Conservation (phyloP, 495 filamentous ascomycete species). For the Thermochaetoides thermophila region DNA sequence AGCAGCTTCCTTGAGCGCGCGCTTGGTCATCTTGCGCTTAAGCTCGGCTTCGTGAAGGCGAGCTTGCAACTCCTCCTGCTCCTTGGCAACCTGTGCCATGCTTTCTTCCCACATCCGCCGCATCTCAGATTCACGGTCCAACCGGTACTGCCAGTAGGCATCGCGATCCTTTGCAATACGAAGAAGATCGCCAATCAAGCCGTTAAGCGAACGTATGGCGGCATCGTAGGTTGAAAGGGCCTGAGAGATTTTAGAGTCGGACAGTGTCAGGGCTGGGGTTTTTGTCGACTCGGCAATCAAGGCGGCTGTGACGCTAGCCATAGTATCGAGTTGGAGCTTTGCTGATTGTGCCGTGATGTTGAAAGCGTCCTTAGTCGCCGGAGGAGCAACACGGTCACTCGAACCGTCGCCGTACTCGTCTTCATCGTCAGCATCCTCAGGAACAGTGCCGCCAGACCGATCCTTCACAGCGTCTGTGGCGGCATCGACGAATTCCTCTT, state of each 20-base stretch:
- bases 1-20: slow-evolving; percentile 74
- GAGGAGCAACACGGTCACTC: slow-evolving; percentile 59
- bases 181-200: slow-evolving; percentile 71
- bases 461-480: slow-evolving; percentile 20
- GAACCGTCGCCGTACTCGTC: slow-evolving; percentile 73
- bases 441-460: slow-evolving; percentile 5
- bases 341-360: slow-evolving; percentile 92
- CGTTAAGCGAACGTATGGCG: slow-evolving; percentile 76
- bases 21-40: slow-evolving; percentile 79
- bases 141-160: slow-evolving; percentile 88
- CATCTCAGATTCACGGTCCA: slow-evolving; percentile 77
- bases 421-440: slow-evolving; percentile 52
- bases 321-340: slow-evolving; percentile 77
- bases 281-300: slow-evolving; percentile 55
- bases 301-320: slow-evolving; percentile 70
- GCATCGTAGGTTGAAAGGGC: slow-evolving; percentile 79
- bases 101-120: slow-evolving; percentile 96
- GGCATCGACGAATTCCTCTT: slow-evolving; percentile 28
- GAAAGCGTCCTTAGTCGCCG: slow-evolving; percentile 74
- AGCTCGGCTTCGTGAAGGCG: slow-evolving; percentile 80
- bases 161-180: slow-evolving; percentile 89
- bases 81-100: slow-evolving; percentile 83
- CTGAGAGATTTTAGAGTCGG: slow-evolving; percentile 58
- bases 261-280: slow-evolving; percentile 53
- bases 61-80: slow-evolving; percentile 81